Base-by-base conservation (phyloP, 1,284 basidiomycete species). In the Porogramme epimiltina region DNA sequence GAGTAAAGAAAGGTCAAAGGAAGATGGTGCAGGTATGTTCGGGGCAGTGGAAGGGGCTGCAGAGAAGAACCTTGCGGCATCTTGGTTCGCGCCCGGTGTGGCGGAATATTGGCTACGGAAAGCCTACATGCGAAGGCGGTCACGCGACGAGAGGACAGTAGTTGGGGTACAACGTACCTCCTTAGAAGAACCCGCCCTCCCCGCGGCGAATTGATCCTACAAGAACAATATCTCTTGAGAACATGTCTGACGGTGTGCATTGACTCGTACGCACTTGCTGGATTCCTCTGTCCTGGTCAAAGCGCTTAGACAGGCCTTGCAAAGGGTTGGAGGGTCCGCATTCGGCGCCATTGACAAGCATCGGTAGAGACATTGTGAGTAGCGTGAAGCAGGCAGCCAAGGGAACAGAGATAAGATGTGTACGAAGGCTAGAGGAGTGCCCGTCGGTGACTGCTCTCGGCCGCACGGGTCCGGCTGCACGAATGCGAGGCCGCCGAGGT, bases 311-410 rank as follows among this genome's bases (percentile, higher is more conserved):
- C 6, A 94, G 79, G 20, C 79, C 81, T 62, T 91, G 88, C n/a
- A 94, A 69, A 11, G 90, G 82, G 66, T 93, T 93, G 2, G 81
- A 79, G 5, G 91, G 91, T 1, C 91, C 91, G 59, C 91, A 94
- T 42, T 92, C 89, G 1, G 87, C 78, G 38, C 81, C 81, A 52
- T 79, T 82, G 33, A 87, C 76, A 16, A 93, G 84, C 76, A 89
- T 78, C 47, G 87, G 85, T 20, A 92, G 73, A 10, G 89, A 84
- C 90, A 92, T 91, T 37, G 53, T 59, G 44, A 43, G n/a, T 18
- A 18, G 9, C 5, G 34, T 37, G 8, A 16, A 37, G 28, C 28
- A 37, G 34, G 28, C 28, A 31, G 8, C 28, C 6, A 13, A 31
- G 13, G 8, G 8, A 31, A 13, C 28, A 31, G 28, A 31, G 28